phyloP scores from a whole-genome alignment of 768 basidiomycete genomes.

The Russula foetens region DNA sequence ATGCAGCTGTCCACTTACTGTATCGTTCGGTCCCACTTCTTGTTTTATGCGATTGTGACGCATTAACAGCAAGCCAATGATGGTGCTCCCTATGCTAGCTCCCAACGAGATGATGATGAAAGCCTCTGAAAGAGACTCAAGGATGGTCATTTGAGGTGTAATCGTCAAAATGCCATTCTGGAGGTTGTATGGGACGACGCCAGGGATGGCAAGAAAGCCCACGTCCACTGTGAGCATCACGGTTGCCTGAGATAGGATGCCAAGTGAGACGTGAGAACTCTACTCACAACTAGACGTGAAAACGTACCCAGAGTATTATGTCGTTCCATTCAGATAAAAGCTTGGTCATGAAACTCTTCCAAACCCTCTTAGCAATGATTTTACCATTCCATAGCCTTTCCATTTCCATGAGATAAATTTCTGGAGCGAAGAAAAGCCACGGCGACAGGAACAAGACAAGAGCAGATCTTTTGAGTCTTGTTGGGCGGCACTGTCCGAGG shows the following conservation, averaged over 20 bases:
- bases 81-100: slow-evolving; percentile 40
- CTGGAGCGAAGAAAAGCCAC: slow-evolving; percentile 3
- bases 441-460: slow-evolving; percentile 4
- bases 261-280: not conserved
- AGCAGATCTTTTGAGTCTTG: not conserved
- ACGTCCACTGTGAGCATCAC: slow-evolving; percentile 29
- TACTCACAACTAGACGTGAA: not conserved
- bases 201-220: slow-evolving; percentile 30
- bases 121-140: slow-evolving; percentile 38
- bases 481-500: slow-evolving; percentile 4
- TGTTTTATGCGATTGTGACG: not conserved
- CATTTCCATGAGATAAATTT: slow-evolving; percentile 8
- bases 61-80: not conserved
- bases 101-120: slow-evolving; percentile 42
- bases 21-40: no score
- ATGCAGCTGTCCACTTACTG: no score
- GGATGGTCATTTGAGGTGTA: not conserved
- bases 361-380: not conserved
- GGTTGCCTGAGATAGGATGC: slow-evolving; percentile 20
- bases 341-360: slow-evolving; percentile 6
- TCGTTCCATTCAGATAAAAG: not conserved
- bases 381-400: slow-evolving; percentile 1
- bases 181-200: slow-evolving; percentile 12
- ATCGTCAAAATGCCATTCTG: no score
- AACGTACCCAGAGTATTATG: slow-evolving; percentile 1